Evolutionary conservation across 2,329 filamentous ascomycete species (phyloP).

Genomic region (Colletotrichum plurivorum): DNA sequence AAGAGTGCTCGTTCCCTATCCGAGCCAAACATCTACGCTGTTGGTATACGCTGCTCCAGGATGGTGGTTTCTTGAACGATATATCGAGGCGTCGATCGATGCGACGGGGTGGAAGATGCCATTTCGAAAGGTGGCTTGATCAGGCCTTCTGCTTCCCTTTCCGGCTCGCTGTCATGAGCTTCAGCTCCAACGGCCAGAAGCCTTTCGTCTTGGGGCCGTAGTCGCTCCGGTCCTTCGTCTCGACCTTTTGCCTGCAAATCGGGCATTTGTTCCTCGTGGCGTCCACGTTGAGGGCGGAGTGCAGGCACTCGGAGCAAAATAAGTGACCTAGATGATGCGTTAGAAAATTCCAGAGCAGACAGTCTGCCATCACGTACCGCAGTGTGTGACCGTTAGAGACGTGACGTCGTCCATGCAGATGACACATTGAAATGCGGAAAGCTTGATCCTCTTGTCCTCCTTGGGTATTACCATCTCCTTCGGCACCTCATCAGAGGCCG

Average conservation of each 20-base stretch:
- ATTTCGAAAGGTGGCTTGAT: conserved; percentile 1
- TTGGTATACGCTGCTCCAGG: too few relatives aligned
- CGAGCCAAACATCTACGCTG: too few relatives aligned
- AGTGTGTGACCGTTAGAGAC: conserved; percentile 74
- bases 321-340: conserved; percentile 66
- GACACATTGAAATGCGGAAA: conserved; percentile 73
- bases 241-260: conserved; percentile 74
- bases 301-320: conserved; percentile 75
- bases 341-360: not conserved
- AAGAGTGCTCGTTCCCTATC: too few relatives aligned
- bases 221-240: conserved; percentile 57
- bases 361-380: conserved; percentile 64
- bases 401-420: conserved; percentile 77
- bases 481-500: conserved; percentile 60
- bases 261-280: conserved; percentile 71
- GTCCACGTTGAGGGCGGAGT: conserved; percentile 71
- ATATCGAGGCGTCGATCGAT: not conserved
- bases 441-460: conserved; percentile 64
- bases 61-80: not conserved
- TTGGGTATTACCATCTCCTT: conserved; percentile 60
- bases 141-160: conserved; percentile 60
- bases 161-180: conserved; percentile 70
- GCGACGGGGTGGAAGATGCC: not conserved
- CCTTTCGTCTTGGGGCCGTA: conserved; percentile 65
- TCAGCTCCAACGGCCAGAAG: conserved; percentile 72